Base-by-base conservation (phyloP, 306 rosid species). In the Morella rubra region DNA sequence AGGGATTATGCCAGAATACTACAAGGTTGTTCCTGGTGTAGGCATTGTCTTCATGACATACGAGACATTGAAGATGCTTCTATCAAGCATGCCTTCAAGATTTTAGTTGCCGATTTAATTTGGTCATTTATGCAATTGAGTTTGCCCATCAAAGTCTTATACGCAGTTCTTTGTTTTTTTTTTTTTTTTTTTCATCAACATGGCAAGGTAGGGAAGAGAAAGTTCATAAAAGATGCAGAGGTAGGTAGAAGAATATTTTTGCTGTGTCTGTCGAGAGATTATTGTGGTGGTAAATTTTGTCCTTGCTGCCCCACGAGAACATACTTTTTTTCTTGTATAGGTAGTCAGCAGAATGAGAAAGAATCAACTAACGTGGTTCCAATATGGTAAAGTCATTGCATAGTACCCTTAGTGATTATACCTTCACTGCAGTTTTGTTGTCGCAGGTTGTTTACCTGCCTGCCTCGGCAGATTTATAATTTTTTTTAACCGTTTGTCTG, bases 31-130 rank as follows among this genome's bases (percentile, higher is more conserved):
- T 66, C 96, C 97, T 0, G 69, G 96, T 66, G 97, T 93, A 37
- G 97, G 94, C 83, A 93, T 90, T 51, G 89, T 86, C 79, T 93
- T 93, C 71, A 93, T 93, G 97, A 90, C 94, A 7, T 93, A 93
- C 6, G 96, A 90, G 87, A 82, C 86, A 0, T 62, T 93, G 79
- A 89, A 89, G 86, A 85, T 41, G 65, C 70, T 86, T 80, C 70
- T 89, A 42, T 82, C 89, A 4, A 45, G 71, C 70, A 44, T 80
- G 75, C 77, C 81, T 27, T 40, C 79, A 13, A 77, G 80, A 68
- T 56, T 65, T 4, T 83, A 88, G 86, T 75, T 66, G 77, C 64
- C 46, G 61, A 19, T 19, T n/a, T 0, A 44, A 50, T 53, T 47
- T 16, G 37, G 24, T 27, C 71, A 8, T 74, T 73, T 72, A 58